Conservation (phyloP, 805 yeast species). For the Lipomyces lipofer region DNA sequence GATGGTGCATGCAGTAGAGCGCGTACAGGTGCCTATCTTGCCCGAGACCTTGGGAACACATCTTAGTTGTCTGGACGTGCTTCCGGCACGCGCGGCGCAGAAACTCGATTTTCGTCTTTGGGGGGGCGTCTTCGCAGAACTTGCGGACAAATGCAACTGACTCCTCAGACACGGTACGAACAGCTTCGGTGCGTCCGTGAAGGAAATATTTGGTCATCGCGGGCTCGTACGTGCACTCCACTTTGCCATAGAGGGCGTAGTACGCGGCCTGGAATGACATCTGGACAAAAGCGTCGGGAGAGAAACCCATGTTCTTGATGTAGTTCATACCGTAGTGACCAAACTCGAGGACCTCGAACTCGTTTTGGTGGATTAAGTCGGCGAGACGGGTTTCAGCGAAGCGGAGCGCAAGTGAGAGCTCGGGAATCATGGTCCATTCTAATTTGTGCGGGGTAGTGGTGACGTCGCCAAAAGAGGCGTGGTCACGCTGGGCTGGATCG, state of each 20-base stretch:
- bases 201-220: conserved; percentile 89
- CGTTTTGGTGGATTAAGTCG: conserved; percentile 86
- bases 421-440: conserved; percentile 83
- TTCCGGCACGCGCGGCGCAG: conserved; percentile 68
- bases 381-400: conserved; percentile 89
- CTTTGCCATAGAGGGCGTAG: conserved; percentile 87
- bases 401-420: conserved; percentile 73
- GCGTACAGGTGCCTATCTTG: conserved; percentile 91
- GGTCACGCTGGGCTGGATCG: conserved; percentile 47
- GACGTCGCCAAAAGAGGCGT: conserved; percentile 46
- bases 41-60: conserved; percentile 77
- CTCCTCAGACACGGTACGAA: conserved; percentile 78
- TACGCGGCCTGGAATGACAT: conserved; percentile 93
- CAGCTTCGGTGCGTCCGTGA: conserved; percentile 93
- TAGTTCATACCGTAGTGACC: conserved; percentile 63
- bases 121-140: conserved; percentile 68
- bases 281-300: conserved; percentile 93
- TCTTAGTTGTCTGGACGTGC: conserved; percentile 67
- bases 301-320: conserved; percentile 80
- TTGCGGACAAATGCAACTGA: conserved; percentile 81
- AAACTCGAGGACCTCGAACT: conserved; percentile 78
- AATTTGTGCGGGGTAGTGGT: conserved; percentile 76
- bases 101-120: conserved; percentile 58
- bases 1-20: conserved; percentile 80
- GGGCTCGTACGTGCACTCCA: conserved; percentile 92